Evolutionary conservation across 2,329 filamentous ascomycete genomes (phyloP).

Genomic region (Botrytis pseudocinerea): DNA sequence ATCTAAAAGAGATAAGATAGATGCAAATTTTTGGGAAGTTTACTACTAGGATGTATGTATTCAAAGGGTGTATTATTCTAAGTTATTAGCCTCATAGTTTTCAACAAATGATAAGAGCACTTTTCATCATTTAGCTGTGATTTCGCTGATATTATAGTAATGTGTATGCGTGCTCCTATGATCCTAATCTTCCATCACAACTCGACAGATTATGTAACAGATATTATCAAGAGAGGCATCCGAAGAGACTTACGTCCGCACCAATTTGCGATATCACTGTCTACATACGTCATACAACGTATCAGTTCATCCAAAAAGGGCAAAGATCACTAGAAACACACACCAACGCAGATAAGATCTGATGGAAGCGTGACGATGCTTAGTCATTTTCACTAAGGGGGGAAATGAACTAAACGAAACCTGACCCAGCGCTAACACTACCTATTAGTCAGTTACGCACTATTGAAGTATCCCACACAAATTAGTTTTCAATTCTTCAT

Average conservation of each 20-base stretch:
- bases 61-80: background rate
- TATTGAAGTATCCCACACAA: background rate
- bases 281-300: background rate
- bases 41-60: background rate
- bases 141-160: background rate
- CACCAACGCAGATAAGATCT: background rate
- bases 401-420: background rate
- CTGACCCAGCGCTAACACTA: background rate
- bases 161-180: background rate
- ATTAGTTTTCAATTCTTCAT: background rate
- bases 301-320: background rate
- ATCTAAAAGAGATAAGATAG: background rate
- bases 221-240: too few species aligned
- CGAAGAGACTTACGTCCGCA: too few species aligned
- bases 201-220: background rate
- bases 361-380: background rate
- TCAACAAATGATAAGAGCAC: background rate
- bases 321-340: background rate
- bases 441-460: background rate
- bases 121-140: background rate
- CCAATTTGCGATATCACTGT: background rate
- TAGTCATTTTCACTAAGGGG: background rate
- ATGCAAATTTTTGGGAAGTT: background rate
- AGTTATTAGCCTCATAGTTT: background rate
- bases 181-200: background rate